These are phyloP conservation scores for Nicotiana undulata DNA, from an alignment of 257 asterid species.

Conservation along the genomic window DNA sequence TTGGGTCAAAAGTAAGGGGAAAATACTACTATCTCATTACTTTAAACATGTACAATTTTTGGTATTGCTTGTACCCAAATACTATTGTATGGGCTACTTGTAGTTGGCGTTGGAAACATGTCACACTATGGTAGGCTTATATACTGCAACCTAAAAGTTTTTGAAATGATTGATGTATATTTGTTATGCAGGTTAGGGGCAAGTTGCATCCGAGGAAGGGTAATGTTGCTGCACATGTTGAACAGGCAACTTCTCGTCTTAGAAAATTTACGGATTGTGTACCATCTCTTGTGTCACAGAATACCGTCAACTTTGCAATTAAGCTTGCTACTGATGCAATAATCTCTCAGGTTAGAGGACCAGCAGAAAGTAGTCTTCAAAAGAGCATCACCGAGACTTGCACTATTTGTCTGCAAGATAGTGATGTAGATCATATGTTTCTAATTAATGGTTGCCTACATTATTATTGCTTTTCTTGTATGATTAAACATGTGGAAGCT, in stretches of 20 bases:
- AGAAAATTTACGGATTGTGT: not conserved
- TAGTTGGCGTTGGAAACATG: not conserved
- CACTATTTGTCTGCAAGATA: conserved; percentile 48
- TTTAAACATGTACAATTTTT: not conserved
- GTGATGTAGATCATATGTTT: conserved; percentile 31
- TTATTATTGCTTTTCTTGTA: conserved; percentile 43
- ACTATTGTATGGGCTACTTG: not conserved
- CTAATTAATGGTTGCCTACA: conserved; percentile 36
- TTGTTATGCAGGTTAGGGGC: conserved; percentile 38
- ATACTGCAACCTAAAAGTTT: not conserved
- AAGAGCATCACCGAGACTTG: conserved; percentile 30
- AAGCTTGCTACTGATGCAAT: conserved; percentile 8
- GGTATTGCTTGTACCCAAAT: not conserved
- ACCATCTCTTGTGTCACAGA: not conserved
- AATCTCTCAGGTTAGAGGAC: conserved; percentile 17
- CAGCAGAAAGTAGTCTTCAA: conserved; percentile 10
- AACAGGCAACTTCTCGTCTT: conserved; percentile 32
- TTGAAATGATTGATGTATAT: conserved; percentile 1
- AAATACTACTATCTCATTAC: not conserved
- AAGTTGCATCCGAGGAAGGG: conserved; percentile 5
- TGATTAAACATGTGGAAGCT: conserved; percentile 42
- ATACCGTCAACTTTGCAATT: not conserved
- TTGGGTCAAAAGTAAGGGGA: too few relatives aligned
- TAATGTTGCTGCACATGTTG: conserved; percentile 19
- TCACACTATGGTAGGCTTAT: not conserved